Evolutionary conservation across 2,329 filamentous ascomycete species (phyloP).

Genomic region (Knoxdaviesia capensis): DNA sequence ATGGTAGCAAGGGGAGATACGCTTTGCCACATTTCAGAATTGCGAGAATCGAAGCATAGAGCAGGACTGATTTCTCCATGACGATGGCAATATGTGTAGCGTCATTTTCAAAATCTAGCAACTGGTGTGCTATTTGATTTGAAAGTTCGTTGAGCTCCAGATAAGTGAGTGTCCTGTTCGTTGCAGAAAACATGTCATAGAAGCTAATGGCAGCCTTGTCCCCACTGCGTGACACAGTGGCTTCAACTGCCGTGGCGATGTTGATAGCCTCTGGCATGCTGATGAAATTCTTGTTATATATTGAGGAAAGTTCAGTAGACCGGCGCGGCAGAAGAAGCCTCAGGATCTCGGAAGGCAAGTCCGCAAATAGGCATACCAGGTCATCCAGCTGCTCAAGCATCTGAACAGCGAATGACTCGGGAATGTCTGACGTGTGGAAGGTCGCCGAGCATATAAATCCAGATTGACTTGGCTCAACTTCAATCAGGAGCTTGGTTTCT

Average conservation of each 20-base stretch:
- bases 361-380: slow-evolving; percentile 17
- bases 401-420: slow-evolving; percentile 29
- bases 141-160: slow-evolving; percentile 38
- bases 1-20: slow-evolving; percentile 61
- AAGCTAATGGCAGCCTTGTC: slow-evolving; percentile 44
- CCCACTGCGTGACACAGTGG: slow-evolving; percentile 24
- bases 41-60: slow-evolving; percentile 59
- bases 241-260: slow-evolving; percentile 33
- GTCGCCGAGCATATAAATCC: slow-evolving; percentile 24
- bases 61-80: slow-evolving; percentile 53
- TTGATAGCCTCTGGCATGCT: slow-evolving; percentile 17
- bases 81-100: slow-evolving; percentile 43
- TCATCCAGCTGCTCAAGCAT: slow-evolving; percentile 41
- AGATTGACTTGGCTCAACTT: slow-evolving; percentile 43
- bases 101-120: slow-evolving; percentile 30
- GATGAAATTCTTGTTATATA: slow-evolving; percentile 21
- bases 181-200: slow-evolving; percentile 18
- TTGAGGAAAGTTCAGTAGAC: slow-evolving; percentile 19
- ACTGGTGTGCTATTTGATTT: slow-evolving; percentile 29
- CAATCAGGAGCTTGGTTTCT: slow-evolving; percentile 57
- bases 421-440: slow-evolving; percentile 26
- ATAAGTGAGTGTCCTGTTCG: slow-evolving; percentile 34
- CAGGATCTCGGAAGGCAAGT: slow-evolving; percentile 7
- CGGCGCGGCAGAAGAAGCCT: slow-evolving; percentile 7
- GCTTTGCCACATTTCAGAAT: slow-evolving; percentile 56